Evolutionary conservation across 495 filamentous ascomycete species (phyloP).

Genomic region (Hypoxylon cercidicola): DNA sequence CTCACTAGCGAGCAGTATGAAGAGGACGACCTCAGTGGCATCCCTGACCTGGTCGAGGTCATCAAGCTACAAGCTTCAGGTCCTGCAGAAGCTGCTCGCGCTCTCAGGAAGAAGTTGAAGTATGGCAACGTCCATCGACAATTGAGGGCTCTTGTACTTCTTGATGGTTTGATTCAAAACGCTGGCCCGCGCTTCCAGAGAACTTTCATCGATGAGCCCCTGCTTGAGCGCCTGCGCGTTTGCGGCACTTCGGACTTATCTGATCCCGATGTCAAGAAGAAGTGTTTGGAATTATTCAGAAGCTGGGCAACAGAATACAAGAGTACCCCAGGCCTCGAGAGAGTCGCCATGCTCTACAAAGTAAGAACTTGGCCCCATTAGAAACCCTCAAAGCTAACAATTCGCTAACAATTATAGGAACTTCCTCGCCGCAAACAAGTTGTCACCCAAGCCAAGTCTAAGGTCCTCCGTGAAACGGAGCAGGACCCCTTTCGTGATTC

Average conservation of each 20-base stretch:
- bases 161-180: slow-evolving; percentile 96
- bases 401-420: slow-evolving; percentile 51
- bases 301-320: slow-evolving; percentile 90
- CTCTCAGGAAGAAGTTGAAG: slow-evolving; percentile 97
- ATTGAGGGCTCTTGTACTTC: slow-evolving; percentile 85
- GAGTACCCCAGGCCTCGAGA: slow-evolving; percentile 79
- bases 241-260: slow-evolving; percentile 86
- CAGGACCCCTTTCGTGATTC: slow-evolving; percentile 68
- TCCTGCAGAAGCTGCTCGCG: slow-evolving; percentile 88
- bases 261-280: slow-evolving; percentile 84
- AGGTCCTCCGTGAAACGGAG: slow-evolving; percentile 81
- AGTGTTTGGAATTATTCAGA: slow-evolving; percentile 85
- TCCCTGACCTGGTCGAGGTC: slow-evolving; percentile 93
- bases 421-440: slow-evolving; percentile 64
- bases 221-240: slow-evolving; percentile 91
- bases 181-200: slow-evolving; percentile 89
- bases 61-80: slow-evolving; percentile 89
- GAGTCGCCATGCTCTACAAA: slow-evolving; percentile 82
- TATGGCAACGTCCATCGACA: slow-evolving; percentile 95
- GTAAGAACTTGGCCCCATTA: slow-evolving; percentile 37
- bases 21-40: slow-evolving; percentile 89
- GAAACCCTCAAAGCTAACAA: slow-evolving; percentile 2
- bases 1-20: slow-evolving; percentile 90
- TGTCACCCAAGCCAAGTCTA: slow-evolving; percentile 77
- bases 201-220: slow-evolving; percentile 87